These are phyloP conservation scores for Conringia planisiliqua DNA, from an alignment of 345 rosid species.

Conservation along the genomic window DNA sequence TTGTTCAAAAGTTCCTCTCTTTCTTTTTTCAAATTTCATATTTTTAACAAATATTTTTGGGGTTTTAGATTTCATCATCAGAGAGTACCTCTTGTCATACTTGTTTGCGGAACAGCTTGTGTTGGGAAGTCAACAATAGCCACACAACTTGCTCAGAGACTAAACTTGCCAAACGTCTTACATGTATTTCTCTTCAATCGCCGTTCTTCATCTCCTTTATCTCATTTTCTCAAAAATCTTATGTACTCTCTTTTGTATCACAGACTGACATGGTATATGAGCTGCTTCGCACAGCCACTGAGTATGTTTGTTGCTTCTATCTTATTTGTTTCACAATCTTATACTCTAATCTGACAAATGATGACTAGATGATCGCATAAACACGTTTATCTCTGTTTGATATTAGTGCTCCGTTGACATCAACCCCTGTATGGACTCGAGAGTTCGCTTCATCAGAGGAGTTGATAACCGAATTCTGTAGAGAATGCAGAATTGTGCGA, in stretches of 20 bases:
- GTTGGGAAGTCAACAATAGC: constrained; percentile 98
- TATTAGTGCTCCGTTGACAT: constrained; percentile 85
- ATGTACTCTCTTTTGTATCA: constrained; percentile 18
- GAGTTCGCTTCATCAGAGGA: constrained; percentile 84
- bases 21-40: neutral
- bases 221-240: neutral
- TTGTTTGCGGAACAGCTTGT: constrained; percentile 98
- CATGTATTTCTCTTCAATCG: constrained; percentile 47
- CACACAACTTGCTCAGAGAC: constrained; percentile 97
- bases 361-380: neutral
- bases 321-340: neutral
- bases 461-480: constrained; percentile 83
- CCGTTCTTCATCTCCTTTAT: neutral
- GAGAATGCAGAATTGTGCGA: constrained; percentile 98
- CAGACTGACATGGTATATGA: constrained; percentile 96
- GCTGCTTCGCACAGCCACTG: constrained; percentile 82
- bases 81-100: constrained; percentile 95
- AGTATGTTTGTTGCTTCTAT: constrained; percentile 46
- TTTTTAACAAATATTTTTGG: neutral
- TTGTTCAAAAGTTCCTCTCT: neutral
- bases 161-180: constrained; percentile 94
- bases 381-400: neutral
- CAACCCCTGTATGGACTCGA: constrained; percentile 94
- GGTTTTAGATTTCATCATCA: constrained; percentile 87
- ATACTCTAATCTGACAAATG: neutral